These are phyloP conservation scores for Biscogniauxia marginata DNA, from an alignment of 2,329 filamentous ascomycete species.

Conservation along the genomic window DNA sequence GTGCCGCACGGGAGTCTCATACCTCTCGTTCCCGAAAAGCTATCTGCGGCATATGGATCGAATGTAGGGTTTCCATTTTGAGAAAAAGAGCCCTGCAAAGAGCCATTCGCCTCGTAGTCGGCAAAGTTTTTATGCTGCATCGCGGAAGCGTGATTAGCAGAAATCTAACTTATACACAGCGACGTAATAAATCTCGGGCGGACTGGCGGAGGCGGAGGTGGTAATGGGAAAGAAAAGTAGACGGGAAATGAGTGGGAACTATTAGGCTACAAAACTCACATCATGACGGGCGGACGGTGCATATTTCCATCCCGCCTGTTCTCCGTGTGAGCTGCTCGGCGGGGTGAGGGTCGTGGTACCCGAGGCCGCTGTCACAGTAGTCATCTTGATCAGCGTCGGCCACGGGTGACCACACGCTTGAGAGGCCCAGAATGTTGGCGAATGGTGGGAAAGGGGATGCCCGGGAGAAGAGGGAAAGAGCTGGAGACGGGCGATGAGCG, in stretches of 20 bases:
- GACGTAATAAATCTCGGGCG: neutral
- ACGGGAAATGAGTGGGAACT: neutral
- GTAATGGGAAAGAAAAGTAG: constrained; percentile 6
- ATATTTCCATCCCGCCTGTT: constrained; percentile 44
- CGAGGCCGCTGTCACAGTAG: constrained; percentile 51
- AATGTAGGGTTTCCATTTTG: constrained; percentile 22
- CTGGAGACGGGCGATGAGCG: neutral
- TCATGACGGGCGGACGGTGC: constrained; percentile 24
- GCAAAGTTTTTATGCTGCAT: constrained; percentile 24
- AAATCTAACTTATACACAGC: constrained; percentile 13
- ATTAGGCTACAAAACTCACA: constrained; percentile 20
- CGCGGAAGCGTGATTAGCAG: neutral
- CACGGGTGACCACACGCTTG: constrained; percentile 20
- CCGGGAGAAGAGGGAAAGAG: neutral
- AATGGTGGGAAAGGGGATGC: neutral
- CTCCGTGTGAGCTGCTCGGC: constrained; percentile 49
- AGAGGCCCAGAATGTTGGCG: constrained; percentile 18
- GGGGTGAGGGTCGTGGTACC: constrained; percentile 49
- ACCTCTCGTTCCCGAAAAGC: constrained; percentile 27
- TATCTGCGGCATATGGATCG: constrained; percentile 24
- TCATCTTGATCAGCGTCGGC: constrained; percentile 40
- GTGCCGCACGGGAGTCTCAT: constrained; percentile 3
- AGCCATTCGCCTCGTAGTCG: constrained; percentile 24
- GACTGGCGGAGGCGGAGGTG: too few species aligned
- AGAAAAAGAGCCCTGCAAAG: constrained; percentile 12